Conservation (phyloP, 805 yeast genomes). For the Geotrichum ghanense region DNA sequence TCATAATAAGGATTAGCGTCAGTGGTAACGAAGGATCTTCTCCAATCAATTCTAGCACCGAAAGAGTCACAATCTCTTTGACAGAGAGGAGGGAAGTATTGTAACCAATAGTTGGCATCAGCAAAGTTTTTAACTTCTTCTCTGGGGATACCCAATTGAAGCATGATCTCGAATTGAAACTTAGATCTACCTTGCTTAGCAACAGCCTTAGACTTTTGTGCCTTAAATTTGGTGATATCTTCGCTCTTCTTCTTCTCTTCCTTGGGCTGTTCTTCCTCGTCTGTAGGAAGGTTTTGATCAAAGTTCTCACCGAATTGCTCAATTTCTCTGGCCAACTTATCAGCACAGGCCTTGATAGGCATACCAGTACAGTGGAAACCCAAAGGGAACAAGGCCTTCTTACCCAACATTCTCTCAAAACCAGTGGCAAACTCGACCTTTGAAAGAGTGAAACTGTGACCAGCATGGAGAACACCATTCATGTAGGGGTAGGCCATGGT, state of each 20-base stretch:
- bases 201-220: conserved; percentile 86
- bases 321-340: conserved; percentile 83
- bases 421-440: conserved; percentile 90
- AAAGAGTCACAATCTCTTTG: conserved; percentile 65
- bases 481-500: conserved; percentile 98
- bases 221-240: conserved; percentile 83
- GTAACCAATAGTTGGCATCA: conserved; percentile 84
- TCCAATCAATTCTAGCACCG: conserved; percentile 97
- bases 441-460: conserved; percentile 90
- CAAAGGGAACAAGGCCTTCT: conserved; percentile 83
- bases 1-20: conserved; percentile 93
- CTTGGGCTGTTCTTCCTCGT: conserved; percentile 19
- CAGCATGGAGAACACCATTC: conserved; percentile 98
- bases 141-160: conserved; percentile 78
- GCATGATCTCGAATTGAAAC: conserved; percentile 93
- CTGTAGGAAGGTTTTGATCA: conserved; percentile 37
- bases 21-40: conserved; percentile 91
- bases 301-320: conserved; percentile 84
- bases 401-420: conserved; percentile 90
- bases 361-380: conserved; percentile 99
- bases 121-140: conserved; percentile 83
- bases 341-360: conserved; percentile 94
- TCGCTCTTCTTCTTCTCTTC: conserved; percentile 33
- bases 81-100: conserved; percentile 84
- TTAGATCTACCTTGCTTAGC: conserved; percentile 92